Percentiles rank a stretch among this genome's conserved stretches.
Conservation (phyloP, 345 rosid genomes). For the Aquilaria sinensis region DNA sequence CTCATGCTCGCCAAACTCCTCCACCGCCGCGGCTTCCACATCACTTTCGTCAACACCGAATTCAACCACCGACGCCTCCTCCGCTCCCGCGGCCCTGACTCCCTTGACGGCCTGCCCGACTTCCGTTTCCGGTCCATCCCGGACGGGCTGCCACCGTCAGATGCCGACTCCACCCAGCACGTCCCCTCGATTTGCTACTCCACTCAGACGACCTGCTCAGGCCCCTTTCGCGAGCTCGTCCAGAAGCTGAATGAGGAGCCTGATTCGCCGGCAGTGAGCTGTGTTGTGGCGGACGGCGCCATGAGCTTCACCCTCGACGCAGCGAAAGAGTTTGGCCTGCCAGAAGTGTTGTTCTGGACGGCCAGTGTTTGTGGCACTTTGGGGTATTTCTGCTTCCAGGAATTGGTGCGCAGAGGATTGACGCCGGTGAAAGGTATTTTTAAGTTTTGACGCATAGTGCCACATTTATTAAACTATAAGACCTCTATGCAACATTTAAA, state of each 20-base stretch:
- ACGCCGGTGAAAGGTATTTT: slow-evolving; percentile 39
- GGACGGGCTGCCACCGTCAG: slow-evolving; percentile 33
- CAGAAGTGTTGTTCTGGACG: slow-evolving; percentile 34
- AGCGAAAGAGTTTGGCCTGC: slow-evolving; percentile 31
- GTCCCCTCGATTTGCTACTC: slow-evolving; percentile 31
- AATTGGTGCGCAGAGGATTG: slow-evolving; percentile 26
- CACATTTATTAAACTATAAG: too few relatives aligned
- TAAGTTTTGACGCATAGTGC: too few relatives aligned
- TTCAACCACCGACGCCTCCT: slow-evolving; percentile 38
- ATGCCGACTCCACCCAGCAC: slow-evolving; percentile 33
- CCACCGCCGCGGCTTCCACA: slow-evolving; percentile 33
- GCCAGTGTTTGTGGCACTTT: slow-evolving; percentile 31
- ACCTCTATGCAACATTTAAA: too few relatives aligned
- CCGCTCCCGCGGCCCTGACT: slow-evolving; percentile 26
- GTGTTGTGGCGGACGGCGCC: slow-evolving; percentile 33
- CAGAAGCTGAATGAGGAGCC: slow-evolving; percentile 16
- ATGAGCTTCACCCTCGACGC: slow-evolving; percentile 37
- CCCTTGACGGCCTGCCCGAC: slow-evolving; percentile 30
- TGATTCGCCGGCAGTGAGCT: slow-evolving; percentile 23
- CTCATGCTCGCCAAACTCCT: slow-evolving; percentile 43
- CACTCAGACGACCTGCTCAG: slow-evolving; percentile 22
- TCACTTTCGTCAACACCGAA: slow-evolving; percentile 50
- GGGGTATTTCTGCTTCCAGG: slow-evolving; percentile 17
- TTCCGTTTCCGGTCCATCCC: slow-evolving; percentile 35
- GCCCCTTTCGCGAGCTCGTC: slow-evolving; percentile 29